These are phyloP conservation scores for Podospora pseudopauciseta DNA, from an alignment of 495 filamentous ascomycete species.

Conservation along the genomic window DNA sequence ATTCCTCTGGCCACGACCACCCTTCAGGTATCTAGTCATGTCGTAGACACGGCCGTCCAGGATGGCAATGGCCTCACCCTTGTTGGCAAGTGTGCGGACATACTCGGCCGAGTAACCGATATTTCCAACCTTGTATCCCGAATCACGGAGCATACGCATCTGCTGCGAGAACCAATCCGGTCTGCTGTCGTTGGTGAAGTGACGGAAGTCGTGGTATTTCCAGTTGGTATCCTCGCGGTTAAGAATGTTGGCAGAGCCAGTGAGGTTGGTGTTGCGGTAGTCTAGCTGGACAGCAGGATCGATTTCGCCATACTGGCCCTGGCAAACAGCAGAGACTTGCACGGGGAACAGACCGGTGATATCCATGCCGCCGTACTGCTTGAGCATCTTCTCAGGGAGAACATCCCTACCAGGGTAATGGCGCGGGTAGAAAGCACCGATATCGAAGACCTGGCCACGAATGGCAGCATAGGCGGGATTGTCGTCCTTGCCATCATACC, in stretches of 20 bases:
- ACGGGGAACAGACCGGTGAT: conserved; percentile 87
- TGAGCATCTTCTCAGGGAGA: conserved; percentile 61
- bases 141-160: conserved; percentile 63
- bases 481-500: conserved; percentile 68
- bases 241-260: conserved; percentile 59
- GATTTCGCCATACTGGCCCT: conserved; percentile 60
- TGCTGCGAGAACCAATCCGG: conserved; percentile 89
- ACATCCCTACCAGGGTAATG: conserved; percentile 66
- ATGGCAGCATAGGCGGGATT: conserved; percentile 66
- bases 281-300: conserved; percentile 73
- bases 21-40: conserved; percentile 76
- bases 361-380: conserved; percentile 80
- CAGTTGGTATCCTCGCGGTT: conserved; percentile 66
- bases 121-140: conserved; percentile 81
- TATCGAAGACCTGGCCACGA: conserved; percentile 84
- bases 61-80: conserved; percentile 67
- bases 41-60: conserved; percentile 85
- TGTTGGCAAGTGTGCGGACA: conserved; percentile 63
- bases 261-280: conserved; percentile 73
- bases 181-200: conserved; percentile 72
- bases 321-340: conserved; percentile 89
- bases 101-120: conserved; percentile 81
- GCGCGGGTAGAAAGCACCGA: conserved; percentile 64
- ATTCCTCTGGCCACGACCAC: conserved; percentile 63
- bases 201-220: conserved; percentile 90